A percentile compares a stretch with the other conserved stretches of the same genome.
These are phyloP conservation scores for Globisporangium nunn DNA, from an alignment of 352 stramenopile species.

Conservation along the genomic window DNA sequence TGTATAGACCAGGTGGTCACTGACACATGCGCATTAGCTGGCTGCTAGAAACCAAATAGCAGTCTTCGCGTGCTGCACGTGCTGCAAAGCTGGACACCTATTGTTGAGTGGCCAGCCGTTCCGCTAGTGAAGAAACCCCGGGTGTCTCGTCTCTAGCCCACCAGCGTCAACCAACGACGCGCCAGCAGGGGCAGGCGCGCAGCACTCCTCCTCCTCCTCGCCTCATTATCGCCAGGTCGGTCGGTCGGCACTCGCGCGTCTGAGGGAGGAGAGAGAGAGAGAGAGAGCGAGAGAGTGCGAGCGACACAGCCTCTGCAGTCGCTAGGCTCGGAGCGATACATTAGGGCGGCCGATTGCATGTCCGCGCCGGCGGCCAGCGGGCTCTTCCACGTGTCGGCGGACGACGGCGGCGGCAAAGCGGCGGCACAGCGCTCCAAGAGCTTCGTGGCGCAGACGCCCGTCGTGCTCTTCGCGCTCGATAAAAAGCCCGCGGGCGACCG, in stretches of 20 bases:
- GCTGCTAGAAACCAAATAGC: not conserved
- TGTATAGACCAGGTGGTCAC: too few species aligned
- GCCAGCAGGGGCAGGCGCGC: too few species aligned
- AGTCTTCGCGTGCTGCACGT: not conserved
- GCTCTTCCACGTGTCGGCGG: conserved; percentile 21
- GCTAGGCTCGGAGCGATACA: not conserved
- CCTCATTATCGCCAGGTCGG: not conserved
- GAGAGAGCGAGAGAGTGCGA: not conserved
- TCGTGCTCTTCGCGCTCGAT: conserved; percentile 14
- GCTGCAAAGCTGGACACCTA: too few species aligned
- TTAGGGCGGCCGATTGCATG: not conserved
- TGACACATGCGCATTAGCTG: too few species aligned
- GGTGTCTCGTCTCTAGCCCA: not conserved
- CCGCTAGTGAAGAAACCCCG: not conserved
- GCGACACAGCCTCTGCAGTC: not conserved
- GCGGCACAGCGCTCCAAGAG: conserved; percentile 10
- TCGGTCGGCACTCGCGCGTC: not conserved
- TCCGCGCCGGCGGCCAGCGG: conserved; percentile 11
- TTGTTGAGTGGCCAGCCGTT: not conserved
- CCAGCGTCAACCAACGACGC: too few species aligned
- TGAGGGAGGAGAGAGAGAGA: not conserved
- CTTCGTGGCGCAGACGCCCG: conserved; percentile 13
- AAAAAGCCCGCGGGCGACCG: conserved; percentile 15
- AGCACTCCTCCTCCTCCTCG: not conserved
- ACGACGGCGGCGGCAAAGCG: conserved; percentile 5